Evolutionary conservation across 257 asterid species (phyloP), one percentile per base, ranked within the genome.

Genomic region (Henckelia pumila): DNA sequence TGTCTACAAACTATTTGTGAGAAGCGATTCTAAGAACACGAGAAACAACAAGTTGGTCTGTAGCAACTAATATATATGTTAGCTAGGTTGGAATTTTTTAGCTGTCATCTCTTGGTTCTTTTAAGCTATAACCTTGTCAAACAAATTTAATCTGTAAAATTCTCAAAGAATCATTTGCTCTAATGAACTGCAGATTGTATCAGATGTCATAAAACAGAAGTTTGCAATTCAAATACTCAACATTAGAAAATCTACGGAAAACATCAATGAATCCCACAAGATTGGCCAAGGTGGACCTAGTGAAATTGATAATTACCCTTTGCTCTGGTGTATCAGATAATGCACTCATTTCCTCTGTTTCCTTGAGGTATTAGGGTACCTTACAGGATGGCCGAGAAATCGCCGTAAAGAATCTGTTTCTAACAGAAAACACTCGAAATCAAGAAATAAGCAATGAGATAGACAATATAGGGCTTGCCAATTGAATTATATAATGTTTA

Each of bases 221-320:
- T 16, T 75, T 92, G 79, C 86, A 89, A 65, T 92, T 73, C 80
- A 92, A 86, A 37, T 89, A 89, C 56, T 96, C 89, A 61, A 79
- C 85, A 53, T 75, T 92, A 44, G 98, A 92, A 82, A 84, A 85
- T 96, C 98, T 4, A 89, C 97, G 0, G 71, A 89, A 35, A 89
- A 85, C 49, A 89, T 92, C 64, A 91, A 84, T 56, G 52, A 75
- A 4, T 69, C 71, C 22, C 82, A 80, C 22, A 84, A 92, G 73
- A 1, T 92, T 60, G 98, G 98, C 21, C 96, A 89, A 76, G 98
- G 98, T 58, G 97, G 98, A 66, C 86, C 89, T n/a, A 97, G 97
- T 40, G 83, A 88, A 32, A 97, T 89, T 8, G 9, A 8, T 35
- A 35, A 35, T 35, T 11, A 35, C 16, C 16, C 47, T 35, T 35